phyloP scores from a whole-genome alignment of 352 stramenopile genomes.

The Aphanomyces stellatus region DNA sequence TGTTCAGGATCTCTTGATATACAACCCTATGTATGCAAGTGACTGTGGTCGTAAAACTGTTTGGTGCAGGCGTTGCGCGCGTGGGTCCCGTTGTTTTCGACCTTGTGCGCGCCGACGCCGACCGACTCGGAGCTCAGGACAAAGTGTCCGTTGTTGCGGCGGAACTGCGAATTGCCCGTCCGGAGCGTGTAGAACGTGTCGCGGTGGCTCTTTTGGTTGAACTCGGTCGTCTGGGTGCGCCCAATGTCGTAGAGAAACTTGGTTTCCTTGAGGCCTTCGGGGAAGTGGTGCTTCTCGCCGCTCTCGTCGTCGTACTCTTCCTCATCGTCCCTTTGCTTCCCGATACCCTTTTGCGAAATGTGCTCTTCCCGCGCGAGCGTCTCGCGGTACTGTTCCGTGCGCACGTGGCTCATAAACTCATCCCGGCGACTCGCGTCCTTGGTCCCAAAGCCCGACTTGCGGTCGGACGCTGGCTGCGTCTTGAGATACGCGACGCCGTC shows the following conservation, averaged over 20 bases:
- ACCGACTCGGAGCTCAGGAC: conserved; percentile 68
- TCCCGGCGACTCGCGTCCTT: conserved; percentile 85
- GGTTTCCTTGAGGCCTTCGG: conserved; percentile 59
- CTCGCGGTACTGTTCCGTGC: conserved; percentile 85
- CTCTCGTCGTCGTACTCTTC: conserved; percentile 33
- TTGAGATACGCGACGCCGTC: conserved; percentile 85
- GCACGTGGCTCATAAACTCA: conserved; percentile 87
- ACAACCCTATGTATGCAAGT: conserved; percentile 32
- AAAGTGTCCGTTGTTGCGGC: conserved; percentile 71
- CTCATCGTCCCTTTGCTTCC: conserved; percentile 43
- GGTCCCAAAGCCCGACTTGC: conserved; percentile 86
- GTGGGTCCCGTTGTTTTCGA: conserved; percentile 44
- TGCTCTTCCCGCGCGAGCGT: conserved; percentile 78
- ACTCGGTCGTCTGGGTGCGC: conserved; percentile 66
- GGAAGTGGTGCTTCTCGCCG: conserved; percentile 46
- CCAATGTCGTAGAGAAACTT: conserved; percentile 78
- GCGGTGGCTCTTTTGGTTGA: conserved; percentile 76
- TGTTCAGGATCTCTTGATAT: no score
- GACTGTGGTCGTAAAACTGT: conserved; percentile 78
- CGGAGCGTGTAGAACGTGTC: conserved; percentile 80
- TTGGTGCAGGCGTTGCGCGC: conserved; percentile 71
- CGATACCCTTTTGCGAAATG: conserved; percentile 33
- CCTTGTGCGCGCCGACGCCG: conserved; percentile 52
- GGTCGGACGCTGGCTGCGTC: conserved; percentile 73
- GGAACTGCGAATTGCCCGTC: conserved; percentile 63